These are phyloP conservation scores for Botryotinia narcissicola DNA, from an alignment of 2,329 filamentous ascomycete genomes.

Conservation along the genomic window DNA sequence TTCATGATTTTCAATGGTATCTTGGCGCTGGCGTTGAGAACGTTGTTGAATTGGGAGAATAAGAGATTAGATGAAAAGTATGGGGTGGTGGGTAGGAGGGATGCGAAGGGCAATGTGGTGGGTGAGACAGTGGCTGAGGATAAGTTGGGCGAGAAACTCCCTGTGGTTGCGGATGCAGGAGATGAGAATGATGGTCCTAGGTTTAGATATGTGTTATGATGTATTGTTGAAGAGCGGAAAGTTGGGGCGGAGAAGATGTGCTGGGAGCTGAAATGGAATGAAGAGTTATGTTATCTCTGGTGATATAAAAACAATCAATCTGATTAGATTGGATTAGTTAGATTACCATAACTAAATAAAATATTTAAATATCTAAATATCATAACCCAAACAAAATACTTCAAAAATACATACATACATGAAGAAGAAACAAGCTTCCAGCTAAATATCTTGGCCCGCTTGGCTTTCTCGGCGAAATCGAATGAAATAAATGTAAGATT, in stretches of 20 bases:
- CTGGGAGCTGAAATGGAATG: neutral
- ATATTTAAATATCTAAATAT: neutral
- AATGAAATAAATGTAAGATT: no score
- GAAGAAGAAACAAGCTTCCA: conserved; percentile 10
- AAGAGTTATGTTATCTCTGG: neutral
- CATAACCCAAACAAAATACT: neutral
- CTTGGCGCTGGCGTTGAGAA: conserved; percentile 52
- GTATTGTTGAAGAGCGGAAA: neutral
- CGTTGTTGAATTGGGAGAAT: conserved; percentile 59
- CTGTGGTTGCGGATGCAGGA: conserved; percentile 8
- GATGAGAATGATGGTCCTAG: conserved; percentile 34
- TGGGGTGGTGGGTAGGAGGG: conserved; percentile 23
- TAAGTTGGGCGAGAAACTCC: neutral
- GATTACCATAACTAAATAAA: neutral
- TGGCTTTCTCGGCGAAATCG: neutral
- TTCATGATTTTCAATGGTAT: conserved; percentile 60
- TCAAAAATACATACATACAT: neutral
- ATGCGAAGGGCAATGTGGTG: conserved; percentile 9
- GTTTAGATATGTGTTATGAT: conserved; percentile 33
- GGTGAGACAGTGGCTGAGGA: neutral
- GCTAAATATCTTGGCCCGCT: neutral
- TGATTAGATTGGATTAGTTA: neutral
- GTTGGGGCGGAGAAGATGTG: neutral
- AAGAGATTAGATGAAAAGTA: conserved; percentile 51
- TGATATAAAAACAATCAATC: neutral